Base-by-base conservation (phyloP, 2,329 filamentous ascomycete species). In the Scolecobasidium constrictum region DNA sequence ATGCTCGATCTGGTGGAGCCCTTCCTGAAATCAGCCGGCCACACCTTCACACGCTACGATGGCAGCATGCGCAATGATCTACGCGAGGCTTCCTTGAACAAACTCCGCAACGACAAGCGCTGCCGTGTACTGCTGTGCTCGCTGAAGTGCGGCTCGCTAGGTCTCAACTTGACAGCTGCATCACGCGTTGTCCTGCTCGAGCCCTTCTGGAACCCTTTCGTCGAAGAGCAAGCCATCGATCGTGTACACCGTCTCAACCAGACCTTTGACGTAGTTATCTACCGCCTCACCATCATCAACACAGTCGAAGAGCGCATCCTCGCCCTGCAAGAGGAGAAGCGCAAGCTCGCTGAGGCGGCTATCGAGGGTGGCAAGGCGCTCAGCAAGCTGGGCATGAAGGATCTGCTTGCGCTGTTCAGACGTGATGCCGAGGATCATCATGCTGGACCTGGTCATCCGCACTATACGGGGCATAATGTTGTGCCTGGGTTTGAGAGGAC, bases 161-260 rank as follows among this genome's bases (percentile, higher is more conserved):
- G 92, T 2, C 76, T 98, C 20, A 98, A 98, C 61, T 69, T 98
- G 42, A 98, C 92, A 5, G 92, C 88, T 0, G 92, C 92, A 7
- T 92, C 83, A 48, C 76, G 92, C 15, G 92, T 98, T 3, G 80
- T 98, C 41, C 94, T 98, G 52, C 71, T 98, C 35, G 92, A 98
- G 62, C 92, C 92, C 0, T 98, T 98, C 63, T 98, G 92, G 92
- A 98, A 98, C 61, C 92, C 87, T 2, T 98, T 98, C 56, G 86
- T 98, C 23, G 92, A 98, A 68, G 92, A 98, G 61, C 92, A 98
- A 69, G 92, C 92, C 38, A 98, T 98, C 52, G 92, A 98, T 62
- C 86, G 92, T 43, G 92, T 98, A 19, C 92, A 98, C 59, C 86
- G 92, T n/a, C 81, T 98, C 42, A 96, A 94, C 33, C 92, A 98